Conservation (phyloP, 306 rosid genomes). For the Leucaena leucocephala region DNA sequence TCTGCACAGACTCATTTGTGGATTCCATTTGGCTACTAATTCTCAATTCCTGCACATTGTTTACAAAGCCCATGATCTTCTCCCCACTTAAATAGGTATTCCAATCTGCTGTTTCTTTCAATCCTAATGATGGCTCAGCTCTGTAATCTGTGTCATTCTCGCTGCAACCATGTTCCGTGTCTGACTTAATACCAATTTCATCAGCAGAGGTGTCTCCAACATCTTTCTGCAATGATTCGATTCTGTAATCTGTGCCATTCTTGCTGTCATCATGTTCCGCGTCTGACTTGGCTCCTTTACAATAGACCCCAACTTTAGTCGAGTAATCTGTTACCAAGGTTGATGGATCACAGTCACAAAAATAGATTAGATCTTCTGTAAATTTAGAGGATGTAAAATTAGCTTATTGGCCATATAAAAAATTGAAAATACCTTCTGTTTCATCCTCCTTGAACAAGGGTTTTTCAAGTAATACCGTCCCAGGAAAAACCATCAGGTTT, state of each 20-base stretch:
- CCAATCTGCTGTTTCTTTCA: slow-evolving; percentile 35
- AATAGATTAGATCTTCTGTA: slow-evolving; percentile 19
- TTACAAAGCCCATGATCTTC: not conserved
- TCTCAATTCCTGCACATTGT: slow-evolving; percentile 33
- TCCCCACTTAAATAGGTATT: slow-evolving; percentile 32
- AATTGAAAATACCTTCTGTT: slow-evolving; percentile 43
- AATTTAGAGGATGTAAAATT: not conserved
- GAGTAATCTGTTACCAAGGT: slow-evolving; percentile 37
- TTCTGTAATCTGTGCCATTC: not conserved
- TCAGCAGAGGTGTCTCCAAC: not conserved
- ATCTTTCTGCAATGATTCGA: not conserved
- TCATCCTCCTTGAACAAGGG: slow-evolving; percentile 49
- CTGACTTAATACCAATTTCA: not conserved
- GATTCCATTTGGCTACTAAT: slow-evolving; percentile 34
- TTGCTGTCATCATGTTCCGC: slow-evolving; percentile 34
- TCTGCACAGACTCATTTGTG: slow-evolving; percentile 24
- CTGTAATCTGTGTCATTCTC: not conserved
- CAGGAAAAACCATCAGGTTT: slow-evolving; percentile 96
- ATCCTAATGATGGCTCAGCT: slow-evolving; percentile 32
- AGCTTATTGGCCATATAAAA: slow-evolving; percentile 13
- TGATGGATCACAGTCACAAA: slow-evolving; percentile 38
- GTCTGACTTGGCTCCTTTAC: slow-evolving; percentile 42
- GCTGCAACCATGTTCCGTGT: not conserved
- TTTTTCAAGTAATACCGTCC: slow-evolving; percentile 81
- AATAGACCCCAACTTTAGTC: slow-evolving; percentile 24